phyloP scores from a whole-genome alignment of 176 grass and related monocot species.

The Bothriochloa decipiens region DNA sequence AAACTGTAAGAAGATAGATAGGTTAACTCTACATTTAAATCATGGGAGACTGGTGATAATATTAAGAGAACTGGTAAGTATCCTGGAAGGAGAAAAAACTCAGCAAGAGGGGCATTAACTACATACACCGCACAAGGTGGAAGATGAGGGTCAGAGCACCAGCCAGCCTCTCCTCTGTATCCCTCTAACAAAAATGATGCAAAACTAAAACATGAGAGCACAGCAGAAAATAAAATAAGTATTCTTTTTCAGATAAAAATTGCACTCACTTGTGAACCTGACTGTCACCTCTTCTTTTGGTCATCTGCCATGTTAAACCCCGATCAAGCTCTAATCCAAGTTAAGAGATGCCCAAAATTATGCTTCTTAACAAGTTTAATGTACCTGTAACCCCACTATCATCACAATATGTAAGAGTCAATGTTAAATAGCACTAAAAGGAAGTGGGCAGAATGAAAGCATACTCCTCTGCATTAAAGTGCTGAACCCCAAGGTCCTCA shows the following conservation, averaged over 20 bases:
- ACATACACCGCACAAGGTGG: conserved; percentile 76
- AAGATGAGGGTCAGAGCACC: conserved; percentile 64
- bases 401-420: not conserved
- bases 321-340: conserved; percentile 69
- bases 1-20: conserved; percentile 44
- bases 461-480: conserved; percentile 94
- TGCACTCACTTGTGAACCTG: conserved; percentile 88
- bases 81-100: not conserved
- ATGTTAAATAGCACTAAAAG: not conserved
- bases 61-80: conserved; percentile 15
- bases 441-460: conserved; percentile 28
- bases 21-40: not conserved
- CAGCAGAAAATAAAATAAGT: conserved; percentile 1
- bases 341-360: conserved; percentile 72
- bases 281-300: conserved; percentile 75
- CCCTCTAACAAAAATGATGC: conserved; percentile 38
- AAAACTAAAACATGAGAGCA: conserved; percentile 19
- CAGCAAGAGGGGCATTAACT: not conserved
- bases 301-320: conserved; percentile 91
- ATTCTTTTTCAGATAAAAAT: conserved; percentile 4
- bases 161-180: conserved; percentile 67
- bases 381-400: conserved; percentile 52
- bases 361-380: conserved; percentile 92
- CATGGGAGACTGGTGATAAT: not conserved
- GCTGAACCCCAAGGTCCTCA: conserved; percentile 90